Evolutionary conservation across 352 stramenopile species (phyloP).

Genomic region (Peronospora tabacina): DNA sequence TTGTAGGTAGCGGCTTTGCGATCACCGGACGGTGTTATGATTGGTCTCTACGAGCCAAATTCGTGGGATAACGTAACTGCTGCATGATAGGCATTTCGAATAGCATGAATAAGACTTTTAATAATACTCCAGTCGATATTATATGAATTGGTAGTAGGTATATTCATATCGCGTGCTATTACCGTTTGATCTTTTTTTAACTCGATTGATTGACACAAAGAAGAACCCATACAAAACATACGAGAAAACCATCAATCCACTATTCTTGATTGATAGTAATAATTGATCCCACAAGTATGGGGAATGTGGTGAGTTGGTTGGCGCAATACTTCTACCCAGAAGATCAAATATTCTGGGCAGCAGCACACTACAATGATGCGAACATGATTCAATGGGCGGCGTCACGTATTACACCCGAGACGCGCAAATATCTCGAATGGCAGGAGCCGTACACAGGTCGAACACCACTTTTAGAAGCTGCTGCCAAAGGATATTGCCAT

Average conservation of each 20-base stretch:
- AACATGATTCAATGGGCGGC: constrained; percentile 29
- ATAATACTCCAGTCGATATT: too few species aligned
- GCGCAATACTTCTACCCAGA: constrained; percentile 45
- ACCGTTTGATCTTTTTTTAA: too few species aligned
- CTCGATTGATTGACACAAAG: too few species aligned
- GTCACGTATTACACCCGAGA: constrained; percentile 33
- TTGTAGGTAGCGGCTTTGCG: constrained; percentile 75
- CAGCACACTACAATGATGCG: constrained; percentile 35
- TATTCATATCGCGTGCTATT: too few species aligned
- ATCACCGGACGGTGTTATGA: constrained; percentile 88
- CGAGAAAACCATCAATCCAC: constrained; percentile 23
- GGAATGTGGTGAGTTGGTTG: constrained; percentile 42
- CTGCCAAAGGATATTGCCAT: constrained; percentile 33
- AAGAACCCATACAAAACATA: constrained; percentile 1
- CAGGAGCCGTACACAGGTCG: constrained; percentile 40
- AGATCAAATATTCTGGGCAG: constrained; percentile 50
- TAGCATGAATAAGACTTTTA: too few species aligned
- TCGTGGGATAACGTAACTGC: constrained; percentile 82
- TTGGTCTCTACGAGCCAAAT: constrained; percentile 88
- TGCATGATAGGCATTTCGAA: constrained; percentile 21
- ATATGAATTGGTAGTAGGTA: too few species aligned
- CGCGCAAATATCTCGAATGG: constrained; percentile 44
- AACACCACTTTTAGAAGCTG: constrained; percentile 40
- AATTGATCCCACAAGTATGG: constrained; percentile 24
- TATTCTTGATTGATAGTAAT: not conserved